Evolutionary conservation across 306 rosid species (phyloP).

Genomic region (Quercus dentata): DNA sequence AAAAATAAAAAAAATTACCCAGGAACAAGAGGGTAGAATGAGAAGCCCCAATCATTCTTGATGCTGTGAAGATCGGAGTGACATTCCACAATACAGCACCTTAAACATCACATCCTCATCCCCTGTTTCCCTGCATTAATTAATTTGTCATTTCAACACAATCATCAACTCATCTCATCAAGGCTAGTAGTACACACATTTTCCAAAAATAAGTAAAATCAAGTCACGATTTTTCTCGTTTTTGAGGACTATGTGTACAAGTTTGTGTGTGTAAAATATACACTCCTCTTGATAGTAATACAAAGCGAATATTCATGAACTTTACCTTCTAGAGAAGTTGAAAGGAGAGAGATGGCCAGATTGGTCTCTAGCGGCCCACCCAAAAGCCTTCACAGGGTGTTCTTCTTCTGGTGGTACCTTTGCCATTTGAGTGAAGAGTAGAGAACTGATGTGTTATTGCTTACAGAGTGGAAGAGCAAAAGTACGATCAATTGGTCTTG

Average conservation of each 20-base stretch:
- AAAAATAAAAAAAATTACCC: not conserved
- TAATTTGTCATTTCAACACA: not conserved
- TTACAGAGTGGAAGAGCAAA: not conserved
- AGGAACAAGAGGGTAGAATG: slow-evolving; percentile 16
- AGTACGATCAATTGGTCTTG: no score
- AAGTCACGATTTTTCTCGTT: no score
- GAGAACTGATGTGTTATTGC: not conserved
- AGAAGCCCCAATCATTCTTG: slow-evolving; percentile 20
- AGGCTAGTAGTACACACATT: not conserved
- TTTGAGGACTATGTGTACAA: no score
- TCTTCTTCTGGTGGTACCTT: slow-evolving; percentile 23
- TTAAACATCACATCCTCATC: slow-evolving; percentile 22
- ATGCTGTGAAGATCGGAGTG: slow-evolving; percentile 21
- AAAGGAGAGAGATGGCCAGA: slow-evolving; percentile 41
- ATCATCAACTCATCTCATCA: not conserved
- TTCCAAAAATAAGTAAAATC: no score
- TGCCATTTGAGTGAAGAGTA: not conserved
- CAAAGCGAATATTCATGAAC: no score
- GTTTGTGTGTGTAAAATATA: no score
- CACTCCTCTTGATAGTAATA: no score
- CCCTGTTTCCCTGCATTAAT: slow-evolving; percentile 2
- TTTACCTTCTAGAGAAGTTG: slow-evolving; percentile 40
- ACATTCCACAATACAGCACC: slow-evolving; percentile 28
- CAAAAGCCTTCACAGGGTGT: slow-evolving; percentile 38
- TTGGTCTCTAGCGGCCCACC: slow-evolving; percentile 44